A percentile compares a stretch with the other conserved stretches of the same genome.
These are phyloP conservation scores for Camellia oleifera DNA, from an alignment of 179 eudicot species.

Conservation along the genomic window DNA sequence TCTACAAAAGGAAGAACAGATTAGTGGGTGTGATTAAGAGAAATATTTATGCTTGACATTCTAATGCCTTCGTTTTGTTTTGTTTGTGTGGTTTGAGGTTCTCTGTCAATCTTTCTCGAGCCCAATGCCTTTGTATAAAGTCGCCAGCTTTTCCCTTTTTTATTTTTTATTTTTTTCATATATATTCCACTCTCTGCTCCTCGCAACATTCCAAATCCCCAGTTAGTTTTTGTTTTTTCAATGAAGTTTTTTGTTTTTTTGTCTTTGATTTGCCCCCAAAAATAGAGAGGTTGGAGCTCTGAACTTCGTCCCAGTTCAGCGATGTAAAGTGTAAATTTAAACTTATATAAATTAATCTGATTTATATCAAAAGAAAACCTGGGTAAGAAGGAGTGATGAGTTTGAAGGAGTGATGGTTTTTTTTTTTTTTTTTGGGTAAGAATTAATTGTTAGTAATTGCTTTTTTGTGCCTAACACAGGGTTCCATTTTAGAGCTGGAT, in stretches of 20 bases:
- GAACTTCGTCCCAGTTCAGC: no score
- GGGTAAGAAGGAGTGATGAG: no score
- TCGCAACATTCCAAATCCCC: not conserved
- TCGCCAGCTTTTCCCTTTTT: slow-evolving; percentile 20
- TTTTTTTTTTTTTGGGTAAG: not conserved
- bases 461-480: not conserved
- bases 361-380: no score
- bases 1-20: not conserved
- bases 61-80: not conserved
- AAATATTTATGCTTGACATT: not conserved
- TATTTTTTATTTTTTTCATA: not conserved
- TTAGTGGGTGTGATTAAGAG: not conserved
- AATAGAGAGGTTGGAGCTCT: no score
- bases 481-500: not conserved
- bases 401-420: not conserved
- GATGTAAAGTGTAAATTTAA: no score
- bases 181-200: not conserved
- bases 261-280: no score
- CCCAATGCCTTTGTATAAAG: slow-evolving; percentile 24
- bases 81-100: slow-evolving; percentile 18
- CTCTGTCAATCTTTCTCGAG: slow-evolving; percentile 39
- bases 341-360: no score
- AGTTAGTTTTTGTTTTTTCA: not conserved
- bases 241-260: not conserved
- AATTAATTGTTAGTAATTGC: not conserved